Conservation (phyloP, 2,329 filamentous ascomycete genomes). For the Domatiomyces catenatus region DNA sequence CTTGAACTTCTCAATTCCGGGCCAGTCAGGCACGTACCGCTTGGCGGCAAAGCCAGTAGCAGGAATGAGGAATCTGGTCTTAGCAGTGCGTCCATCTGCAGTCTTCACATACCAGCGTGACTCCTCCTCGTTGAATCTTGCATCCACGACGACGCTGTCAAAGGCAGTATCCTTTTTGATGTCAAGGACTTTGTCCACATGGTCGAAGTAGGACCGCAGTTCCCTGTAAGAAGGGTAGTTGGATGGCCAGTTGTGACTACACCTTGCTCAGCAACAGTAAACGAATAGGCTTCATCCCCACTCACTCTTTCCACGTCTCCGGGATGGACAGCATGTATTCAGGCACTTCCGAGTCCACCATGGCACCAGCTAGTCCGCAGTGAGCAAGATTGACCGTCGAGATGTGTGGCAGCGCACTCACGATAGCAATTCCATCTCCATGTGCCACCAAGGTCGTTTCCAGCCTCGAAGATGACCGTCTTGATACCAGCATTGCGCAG, state of each 20-base stretch:
- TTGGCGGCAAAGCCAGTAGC: slow-evolving; percentile 41
- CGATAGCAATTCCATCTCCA: slow-evolving; percentile 26
- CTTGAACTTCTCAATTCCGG: slow-evolving; percentile 43
- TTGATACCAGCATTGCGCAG: slow-evolving; percentile 37
- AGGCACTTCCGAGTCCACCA: slow-evolving; percentile 29
- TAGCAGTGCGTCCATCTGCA: slow-evolving; percentile 26
- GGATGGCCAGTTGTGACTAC: slow-evolving; percentile 33
- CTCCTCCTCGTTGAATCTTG: slow-evolving; percentile 24
- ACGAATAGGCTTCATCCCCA: slow-evolving; percentile 12
- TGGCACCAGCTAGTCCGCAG: slow-evolving; percentile 6
- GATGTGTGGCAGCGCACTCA: background rate
- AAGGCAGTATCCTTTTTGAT: slow-evolving; percentile 34
- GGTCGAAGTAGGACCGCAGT: slow-evolving; percentile 27
- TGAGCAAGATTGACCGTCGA: background rate
- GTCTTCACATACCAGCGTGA: slow-evolving; percentile 32
- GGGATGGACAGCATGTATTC: slow-evolving; percentile 34
- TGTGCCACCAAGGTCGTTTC: slow-evolving; percentile 27
- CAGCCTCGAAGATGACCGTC: slow-evolving; percentile 38
- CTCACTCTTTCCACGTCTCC: slow-evolving; percentile 28
- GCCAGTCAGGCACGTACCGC: slow-evolving; percentile 42
- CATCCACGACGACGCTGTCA: slow-evolving; percentile 28
- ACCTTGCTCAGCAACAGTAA: slow-evolving; percentile 19
- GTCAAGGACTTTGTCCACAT: slow-evolving; percentile 27
- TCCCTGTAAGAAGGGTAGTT: slow-evolving; percentile 28
- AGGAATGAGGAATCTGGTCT: slow-evolving; percentile 31